phyloP scores from a whole-genome alignment of 768 basidiomycete species.

The Suillus americanus region DNA sequence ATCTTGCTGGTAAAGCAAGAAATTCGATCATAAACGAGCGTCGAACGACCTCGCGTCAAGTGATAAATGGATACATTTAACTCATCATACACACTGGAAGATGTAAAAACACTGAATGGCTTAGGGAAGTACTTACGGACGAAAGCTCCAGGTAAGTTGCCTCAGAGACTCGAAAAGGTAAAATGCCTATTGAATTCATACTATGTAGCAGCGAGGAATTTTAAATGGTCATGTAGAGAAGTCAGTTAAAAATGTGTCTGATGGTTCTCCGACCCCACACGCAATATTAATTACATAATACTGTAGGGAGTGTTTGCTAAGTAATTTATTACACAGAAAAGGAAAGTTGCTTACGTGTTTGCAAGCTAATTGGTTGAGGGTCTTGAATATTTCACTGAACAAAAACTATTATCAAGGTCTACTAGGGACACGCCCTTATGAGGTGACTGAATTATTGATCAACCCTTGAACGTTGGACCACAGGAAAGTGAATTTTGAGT shows the following conservation, averaged over 20 bases:
- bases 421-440: neutral
- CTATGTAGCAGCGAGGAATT: neutral
- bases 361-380: neutral
- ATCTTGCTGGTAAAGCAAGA: conserved; percentile 18
- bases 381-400: no score
- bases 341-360: neutral
- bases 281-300: no score
- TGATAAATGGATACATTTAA: neutral
- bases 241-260: no score
- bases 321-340: no score
- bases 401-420: no score
- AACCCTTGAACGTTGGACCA: neutral
- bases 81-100: neutral
- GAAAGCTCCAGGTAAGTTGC: neutral
- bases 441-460: neutral
- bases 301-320: no score
- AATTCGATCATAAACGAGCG: conserved; percentile 29
- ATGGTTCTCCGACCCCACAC: no score
- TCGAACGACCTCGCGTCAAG: conserved; percentile 27
- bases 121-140: neutral
- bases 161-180: neutral
- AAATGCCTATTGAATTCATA: neutral
- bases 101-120: neutral
- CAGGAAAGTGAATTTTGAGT: neutral
- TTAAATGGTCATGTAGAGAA: neutral